A percentile compares a stretch with the other conserved stretches of the same genome.
phyloP scores from a whole-genome alignment of 768 basidiomycete genomes.

The Bullera alba region DNA sequence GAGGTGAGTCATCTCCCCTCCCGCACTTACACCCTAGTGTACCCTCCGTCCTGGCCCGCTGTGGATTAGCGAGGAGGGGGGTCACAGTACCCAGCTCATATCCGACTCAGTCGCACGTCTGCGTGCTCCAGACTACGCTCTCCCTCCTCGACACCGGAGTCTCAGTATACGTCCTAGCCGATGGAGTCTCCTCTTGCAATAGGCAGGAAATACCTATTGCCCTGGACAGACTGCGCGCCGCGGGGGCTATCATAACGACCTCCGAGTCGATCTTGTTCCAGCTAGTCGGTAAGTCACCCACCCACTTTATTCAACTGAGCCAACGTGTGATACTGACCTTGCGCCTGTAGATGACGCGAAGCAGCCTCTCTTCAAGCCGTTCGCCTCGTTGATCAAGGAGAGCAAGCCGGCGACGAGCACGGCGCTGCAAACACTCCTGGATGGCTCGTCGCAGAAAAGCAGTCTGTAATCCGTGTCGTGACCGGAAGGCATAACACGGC shows the following conservation, averaged over 20 bases:
- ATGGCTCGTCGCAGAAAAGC: neutral
- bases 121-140: constrained; percentile 74
- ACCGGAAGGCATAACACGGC: no score
- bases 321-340: neutral
- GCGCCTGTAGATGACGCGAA: constrained; percentile 56
- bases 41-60: no score
- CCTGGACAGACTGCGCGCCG: constrained; percentile 49
- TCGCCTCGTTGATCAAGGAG: constrained; percentile 68
- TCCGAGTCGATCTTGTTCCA: constrained; percentile 77
- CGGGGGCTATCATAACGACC: constrained; percentile 67
- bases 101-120: constrained; percentile 66
- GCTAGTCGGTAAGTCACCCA: constrained; percentile 54
- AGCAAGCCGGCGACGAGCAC: constrained; percentile 59
- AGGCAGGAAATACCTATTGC: constrained; percentile 71
- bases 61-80: neutral
- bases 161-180: constrained; percentile 66
- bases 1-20: constrained; percentile 61
- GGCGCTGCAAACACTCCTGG: constrained; percentile 13
- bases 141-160: constrained; percentile 50
- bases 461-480: no score
- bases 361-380: constrained; percentile 61
- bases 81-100: neutral
- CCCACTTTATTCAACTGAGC: neutral
- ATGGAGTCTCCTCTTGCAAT: constrained; percentile 77
- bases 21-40: no score